A percentile compares a stretch with the other conserved stretches of the same genome.
Evolutionary conservation across 148 eudicot genomes (phyloP).

Genomic region (Silene uniflora): DNA sequence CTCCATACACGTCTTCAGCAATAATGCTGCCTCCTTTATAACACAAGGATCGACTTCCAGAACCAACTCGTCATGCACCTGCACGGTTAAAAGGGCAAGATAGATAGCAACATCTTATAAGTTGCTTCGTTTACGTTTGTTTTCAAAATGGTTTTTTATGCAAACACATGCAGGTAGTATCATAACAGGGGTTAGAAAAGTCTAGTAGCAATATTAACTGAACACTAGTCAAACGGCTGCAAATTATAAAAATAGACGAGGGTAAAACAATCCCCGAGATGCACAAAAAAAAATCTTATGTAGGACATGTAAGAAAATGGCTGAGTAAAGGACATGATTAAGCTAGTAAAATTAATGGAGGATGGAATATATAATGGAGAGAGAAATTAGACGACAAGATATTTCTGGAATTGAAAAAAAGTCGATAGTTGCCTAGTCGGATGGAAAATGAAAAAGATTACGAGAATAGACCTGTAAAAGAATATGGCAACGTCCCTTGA

Average conservation of each 20-base stretch:
- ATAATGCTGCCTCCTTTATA: constrained; percentile 58
- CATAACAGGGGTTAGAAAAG: too few species aligned
- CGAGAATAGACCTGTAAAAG: constrained; percentile 66
- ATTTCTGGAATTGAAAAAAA: background rate
- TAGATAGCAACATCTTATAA: background rate
- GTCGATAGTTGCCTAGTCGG: background rate
- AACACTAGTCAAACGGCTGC: too few species aligned
- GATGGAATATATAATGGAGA: background rate
- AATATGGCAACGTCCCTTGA: constrained; percentile 76
- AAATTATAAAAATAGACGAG: too few species aligned
- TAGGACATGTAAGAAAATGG: too few species aligned
- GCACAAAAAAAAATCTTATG: too few species aligned
- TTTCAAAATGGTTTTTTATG: too few species aligned
- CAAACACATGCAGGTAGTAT: too few species aligned
- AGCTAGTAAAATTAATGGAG: too few species aligned
- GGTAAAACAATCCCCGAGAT: too few species aligned
- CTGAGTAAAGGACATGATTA: too few species aligned
- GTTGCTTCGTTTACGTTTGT: too few species aligned
- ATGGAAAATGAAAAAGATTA: background rate
- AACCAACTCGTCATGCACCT: constrained; percentile 97
- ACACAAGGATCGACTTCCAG: constrained; percentile 81
- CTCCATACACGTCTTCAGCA: constrained; percentile 85
- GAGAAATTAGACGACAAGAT: background rate
- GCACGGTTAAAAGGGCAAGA: background rate
- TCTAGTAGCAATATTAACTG: too few species aligned